Evolutionary conservation across 2,329 filamentous ascomycete genomes (phyloP).

Genomic region (Alternaria gansuensis): DNA sequence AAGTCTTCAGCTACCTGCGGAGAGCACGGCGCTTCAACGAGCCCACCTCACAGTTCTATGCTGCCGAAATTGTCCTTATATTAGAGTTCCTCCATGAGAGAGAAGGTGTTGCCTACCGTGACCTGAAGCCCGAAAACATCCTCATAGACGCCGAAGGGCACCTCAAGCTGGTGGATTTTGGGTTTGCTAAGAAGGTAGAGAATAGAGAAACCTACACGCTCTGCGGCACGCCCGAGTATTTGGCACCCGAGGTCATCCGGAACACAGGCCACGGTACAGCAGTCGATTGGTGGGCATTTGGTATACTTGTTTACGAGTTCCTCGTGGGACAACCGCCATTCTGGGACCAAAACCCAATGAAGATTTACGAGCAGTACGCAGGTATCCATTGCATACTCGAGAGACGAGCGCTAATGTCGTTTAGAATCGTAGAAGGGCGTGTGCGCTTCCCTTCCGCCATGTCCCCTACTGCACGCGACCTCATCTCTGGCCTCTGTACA

Average conservation of each 20-base stretch:
- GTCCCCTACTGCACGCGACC: conserved; percentile 73
- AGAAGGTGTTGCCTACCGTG: conserved; percentile 81
- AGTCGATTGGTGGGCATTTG: conserved; percentile 88
- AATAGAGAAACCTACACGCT: conserved; percentile 80
- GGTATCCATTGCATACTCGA: not conserved
- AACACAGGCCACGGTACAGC: conserved; percentile 77
- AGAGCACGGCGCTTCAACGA: conserved; percentile 82
- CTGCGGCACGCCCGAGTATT: conserved; percentile 84
- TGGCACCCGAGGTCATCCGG: conserved; percentile 84
- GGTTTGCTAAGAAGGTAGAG: conserved; percentile 82
- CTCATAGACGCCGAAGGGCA: conserved; percentile 79
- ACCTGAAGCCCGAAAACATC: conserved; percentile 85
- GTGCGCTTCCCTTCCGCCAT: conserved; percentile 76
- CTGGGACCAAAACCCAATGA: conserved; percentile 86
- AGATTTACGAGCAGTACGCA: conserved; percentile 76
- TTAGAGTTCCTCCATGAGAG: conserved; percentile 82
- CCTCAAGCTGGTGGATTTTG: conserved; percentile 85
- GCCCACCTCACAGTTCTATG: conserved; percentile 79
- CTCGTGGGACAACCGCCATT: conserved; percentile 85
- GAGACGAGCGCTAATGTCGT: not conserved
- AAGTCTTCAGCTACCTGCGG: conserved; percentile 84
- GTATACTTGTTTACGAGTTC: conserved; percentile 85
- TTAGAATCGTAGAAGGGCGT: conserved; percentile 79
- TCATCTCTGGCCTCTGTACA: conserved; percentile 79
- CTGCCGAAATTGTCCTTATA: conserved; percentile 83